Percentiles rank a stretch among this genome's conserved stretches.
These are phyloP conservation scores for Penicillium verrucosum DNA, from an alignment of 2,329 filamentous ascomycete species.

Conservation along the genomic window DNA sequence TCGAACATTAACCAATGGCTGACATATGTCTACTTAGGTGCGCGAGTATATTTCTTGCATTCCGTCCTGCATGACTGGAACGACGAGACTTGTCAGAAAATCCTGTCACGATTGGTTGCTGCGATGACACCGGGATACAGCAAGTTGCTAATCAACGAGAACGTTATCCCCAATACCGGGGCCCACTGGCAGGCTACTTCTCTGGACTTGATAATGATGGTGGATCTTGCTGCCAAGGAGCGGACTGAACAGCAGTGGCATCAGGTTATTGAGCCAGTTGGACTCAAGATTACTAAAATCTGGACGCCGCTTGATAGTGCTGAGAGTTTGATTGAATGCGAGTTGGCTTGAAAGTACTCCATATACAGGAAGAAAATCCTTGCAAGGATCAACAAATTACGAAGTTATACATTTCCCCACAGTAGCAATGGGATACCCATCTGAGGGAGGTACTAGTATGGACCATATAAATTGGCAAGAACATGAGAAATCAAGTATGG, in stretches of 20 bases:
- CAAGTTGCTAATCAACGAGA: constrained; percentile 45
- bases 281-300: constrained; percentile 9
- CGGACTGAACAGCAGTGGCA: constrained; percentile 38
- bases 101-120: constrained; percentile 25
- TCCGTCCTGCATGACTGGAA: constrained; percentile 27
- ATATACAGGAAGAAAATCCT: neutral
- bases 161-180: constrained; percentile 38
- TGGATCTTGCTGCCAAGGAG: constrained; percentile 33
- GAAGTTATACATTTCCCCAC: neutral
- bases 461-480: too few species aligned
- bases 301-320: neutral
- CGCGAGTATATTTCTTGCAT: constrained; percentile 25
- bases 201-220: constrained; percentile 42
- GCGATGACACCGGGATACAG: constrained; percentile 38
- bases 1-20: neutral
- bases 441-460: too few species aligned
- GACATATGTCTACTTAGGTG: neutral
- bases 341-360: neutral
- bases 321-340: neutral
- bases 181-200: constrained; percentile 32
- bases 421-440: too few species aligned
- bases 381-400: neutral
- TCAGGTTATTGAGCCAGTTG: constrained; percentile 11
- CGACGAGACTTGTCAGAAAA: constrained; percentile 19
- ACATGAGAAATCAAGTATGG: too few species aligned